Percentiles rank a stretch among this genome's conserved stretches.
Conservation (phyloP, 1,139 yeast genomes). For the Neolecta irregularis region DNA sequence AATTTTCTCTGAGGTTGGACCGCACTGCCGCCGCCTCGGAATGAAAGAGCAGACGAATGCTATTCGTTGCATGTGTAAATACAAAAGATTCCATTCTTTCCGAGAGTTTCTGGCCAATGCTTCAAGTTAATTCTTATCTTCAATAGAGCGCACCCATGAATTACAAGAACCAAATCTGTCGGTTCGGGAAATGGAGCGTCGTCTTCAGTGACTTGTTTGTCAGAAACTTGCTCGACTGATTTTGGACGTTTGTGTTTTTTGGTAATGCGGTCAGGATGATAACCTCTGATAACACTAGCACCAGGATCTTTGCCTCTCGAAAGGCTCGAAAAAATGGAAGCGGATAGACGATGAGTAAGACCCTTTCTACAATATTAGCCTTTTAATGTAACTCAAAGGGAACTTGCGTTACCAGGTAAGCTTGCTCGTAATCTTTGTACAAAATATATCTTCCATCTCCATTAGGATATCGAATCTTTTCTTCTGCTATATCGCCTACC, state of each 20-base stretch:
- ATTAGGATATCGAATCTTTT: conserved; percentile 15
- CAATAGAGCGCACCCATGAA: too few relatives aligned
- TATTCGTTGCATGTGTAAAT: conserved; percentile 73
- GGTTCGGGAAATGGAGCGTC: conserved; percentile 1
- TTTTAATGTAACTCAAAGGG: conserved; percentile 6
- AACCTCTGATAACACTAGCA: conserved; percentile 7
- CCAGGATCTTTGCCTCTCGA: conserved; percentile 5
- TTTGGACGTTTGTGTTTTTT: background rate
- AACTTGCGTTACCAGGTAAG: background rate
- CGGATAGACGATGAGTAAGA: conserved; percentile 3
- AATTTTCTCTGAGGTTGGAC: conserved; percentile 17
- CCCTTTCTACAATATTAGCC: conserved; percentile 6
- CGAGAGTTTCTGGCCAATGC: conserved; percentile 83
- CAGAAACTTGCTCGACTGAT: conserved; percentile 4
- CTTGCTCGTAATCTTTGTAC: too few relatives aligned
- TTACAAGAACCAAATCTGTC: conserved; percentile 44
- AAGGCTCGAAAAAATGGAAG: conserved; percentile 2
- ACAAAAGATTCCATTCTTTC: conserved; percentile 65
- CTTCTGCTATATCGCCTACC: conserved; percentile 23
- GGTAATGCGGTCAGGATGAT: conserved; percentile 4
- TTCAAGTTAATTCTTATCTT: too few relatives aligned
- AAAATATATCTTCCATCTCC: too few relatives aligned
- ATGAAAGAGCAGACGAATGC: conserved; percentile 34
- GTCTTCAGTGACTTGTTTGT: background rate
- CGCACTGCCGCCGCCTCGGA: conserved; percentile 21